Evolutionary conservation across 1,139 yeast species (phyloP).

Genomic region (Entelexis sorbosivorans): DNA sequence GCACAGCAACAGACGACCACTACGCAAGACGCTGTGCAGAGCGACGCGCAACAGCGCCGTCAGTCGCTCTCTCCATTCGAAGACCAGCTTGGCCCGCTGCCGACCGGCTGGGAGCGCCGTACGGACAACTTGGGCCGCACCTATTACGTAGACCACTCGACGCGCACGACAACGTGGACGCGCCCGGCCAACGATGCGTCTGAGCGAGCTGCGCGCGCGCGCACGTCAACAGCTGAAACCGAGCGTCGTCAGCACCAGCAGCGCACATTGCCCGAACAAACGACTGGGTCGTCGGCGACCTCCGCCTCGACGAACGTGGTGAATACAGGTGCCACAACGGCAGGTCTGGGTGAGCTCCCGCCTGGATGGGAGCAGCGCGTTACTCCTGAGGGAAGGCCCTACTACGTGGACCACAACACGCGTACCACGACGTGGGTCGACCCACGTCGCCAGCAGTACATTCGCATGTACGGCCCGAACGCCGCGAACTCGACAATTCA

Average conservation of each 20-base stretch:
- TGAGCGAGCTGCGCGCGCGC: slow-evolving; percentile 35
- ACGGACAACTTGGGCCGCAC: slow-evolving; percentile 96
- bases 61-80: slow-evolving; percentile 63
- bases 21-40: slow-evolving; percentile 18
- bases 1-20: slow-evolving; percentile 10
- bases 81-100: slow-evolving; percentile 91
- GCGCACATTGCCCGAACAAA: slow-evolving; percentile 73
- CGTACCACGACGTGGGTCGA: slow-evolving; percentile 99
- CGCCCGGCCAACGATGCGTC: slow-evolving; percentile 55
- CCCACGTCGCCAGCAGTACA: slow-evolving; percentile 97
- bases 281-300: slow-evolving; percentile 26
- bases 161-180: slow-evolving; percentile 97
- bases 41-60: slow-evolving; percentile 5
- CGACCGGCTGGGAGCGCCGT: slow-evolving; percentile 98
- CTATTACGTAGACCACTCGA: slow-evolving; percentile 93
- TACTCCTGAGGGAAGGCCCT: slow-evolving; percentile 96
- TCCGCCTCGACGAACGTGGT: slow-evolving; percentile 29
- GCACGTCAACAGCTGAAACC: slow-evolving; percentile 59
- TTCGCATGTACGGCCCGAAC: slow-evolving; percentile 70
- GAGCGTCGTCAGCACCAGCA: slow-evolving; percentile 88
- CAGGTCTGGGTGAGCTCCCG: slow-evolving; percentile 93
- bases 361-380: slow-evolving; percentile 98
- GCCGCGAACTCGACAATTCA: slow-evolving; percentile 66
- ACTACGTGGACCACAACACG: slow-evolving; percentile 95
- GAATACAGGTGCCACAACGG: slow-evolving; percentile 71